Percentiles rank a stretch among this genome's conserved stretches.
phyloP scores from a whole-genome alignment of 345 rosid species.

The Euphorbia peplus region DNA sequence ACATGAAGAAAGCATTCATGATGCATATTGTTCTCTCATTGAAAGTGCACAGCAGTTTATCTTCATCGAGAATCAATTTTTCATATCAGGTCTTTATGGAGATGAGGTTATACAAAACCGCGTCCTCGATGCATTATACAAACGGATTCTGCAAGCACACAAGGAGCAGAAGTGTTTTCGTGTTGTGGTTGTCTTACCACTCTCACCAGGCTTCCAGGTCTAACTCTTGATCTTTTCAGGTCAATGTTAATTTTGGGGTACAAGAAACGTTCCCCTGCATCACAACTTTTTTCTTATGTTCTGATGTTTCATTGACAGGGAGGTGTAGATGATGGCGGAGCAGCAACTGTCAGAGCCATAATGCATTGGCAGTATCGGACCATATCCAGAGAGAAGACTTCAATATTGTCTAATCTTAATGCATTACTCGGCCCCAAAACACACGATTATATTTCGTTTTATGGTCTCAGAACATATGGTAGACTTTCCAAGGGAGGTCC shows the following conservation, averaged over 20 bases:
- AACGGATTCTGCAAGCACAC: slow-evolving; percentile 66
- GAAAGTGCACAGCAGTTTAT: slow-evolving; percentile 78
- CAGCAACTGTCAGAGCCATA: slow-evolving; percentile 91
- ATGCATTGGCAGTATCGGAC: slow-evolving; percentile 96
- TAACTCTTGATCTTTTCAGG: neutral
- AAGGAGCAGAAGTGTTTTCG: slow-evolving; percentile 65
- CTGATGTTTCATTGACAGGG: slow-evolving; percentile 46
- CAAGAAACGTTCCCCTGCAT: neutral
- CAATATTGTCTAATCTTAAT: slow-evolving; percentile 63
- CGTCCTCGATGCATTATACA: slow-evolving; percentile 63
- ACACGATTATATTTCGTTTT: slow-evolving; percentile 75
- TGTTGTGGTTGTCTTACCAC: slow-evolving; percentile 74
- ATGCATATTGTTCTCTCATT: slow-evolving; percentile 72
- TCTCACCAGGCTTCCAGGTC: slow-evolving; percentile 96
- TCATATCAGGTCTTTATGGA: slow-evolving; percentile 79
- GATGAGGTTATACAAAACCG: slow-evolving; percentile 82
- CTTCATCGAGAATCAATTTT: slow-evolving; percentile 95
- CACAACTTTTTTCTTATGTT: neutral
- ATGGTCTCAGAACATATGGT: slow-evolving; percentile 79
- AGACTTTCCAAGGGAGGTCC: slow-evolving; percentile 62
- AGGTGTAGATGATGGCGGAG: slow-evolving; percentile 82
- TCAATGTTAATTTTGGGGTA: neutral
- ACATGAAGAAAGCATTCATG: slow-evolving; percentile 88
- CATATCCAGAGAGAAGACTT: slow-evolving; percentile 67
- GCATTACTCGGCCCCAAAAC: slow-evolving; percentile 56